Evolutionary conservation across 345 rosid genomes (phyloP), one percentile per base, ranked within the genome.

Genomic region (Hirschfeldia incana): DNA sequence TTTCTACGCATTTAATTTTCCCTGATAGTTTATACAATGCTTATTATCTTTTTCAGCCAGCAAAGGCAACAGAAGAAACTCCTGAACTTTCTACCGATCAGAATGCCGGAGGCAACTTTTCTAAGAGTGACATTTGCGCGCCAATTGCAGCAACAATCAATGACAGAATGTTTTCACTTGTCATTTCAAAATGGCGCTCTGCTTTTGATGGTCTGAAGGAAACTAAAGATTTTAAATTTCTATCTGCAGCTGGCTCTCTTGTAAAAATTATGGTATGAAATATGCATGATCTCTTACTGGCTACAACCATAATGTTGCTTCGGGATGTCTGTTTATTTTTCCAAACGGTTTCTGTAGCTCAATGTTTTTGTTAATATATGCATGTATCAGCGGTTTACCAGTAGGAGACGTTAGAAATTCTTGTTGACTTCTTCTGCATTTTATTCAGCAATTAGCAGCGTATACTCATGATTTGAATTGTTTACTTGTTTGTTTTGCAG

Each of bases 111-210:
- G 80, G 36, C 77, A 85, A 88, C 36, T 63, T 72, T 74, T 90
- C 88, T 83, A 85, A 87, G 62, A 96, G 89, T 78, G 88, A 87
- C 84, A 73, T 90, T 57, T 95, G 99, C 80, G 97, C 97, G 70
- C 99, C 99, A 13, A 88, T 95, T 83, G 93, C 99, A 73, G 89
- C 89, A 83, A 81, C 99, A 58, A 89, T 93, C 85, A 89, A 91
- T 72, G 98, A 95, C 83, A 86, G 93, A 64, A 91, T 93, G 99
- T 93, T 95, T 83, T 60, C 63, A 67, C 86, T 95, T 65, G 89
- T 95, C 78, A 79, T 87, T 71, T 93, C 96, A 49, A 93, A 84
- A 76, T 95, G 99, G 99, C 92, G 88, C 58, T 55, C 63, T 81
- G 91, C 94, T 64, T 90, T 88, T 86, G 97, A 95, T 65, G 88